Evolutionary conservation across 2,329 filamentous ascomycete genomes (phyloP).

Genomic region (Diaporthe humulicola): DNA sequence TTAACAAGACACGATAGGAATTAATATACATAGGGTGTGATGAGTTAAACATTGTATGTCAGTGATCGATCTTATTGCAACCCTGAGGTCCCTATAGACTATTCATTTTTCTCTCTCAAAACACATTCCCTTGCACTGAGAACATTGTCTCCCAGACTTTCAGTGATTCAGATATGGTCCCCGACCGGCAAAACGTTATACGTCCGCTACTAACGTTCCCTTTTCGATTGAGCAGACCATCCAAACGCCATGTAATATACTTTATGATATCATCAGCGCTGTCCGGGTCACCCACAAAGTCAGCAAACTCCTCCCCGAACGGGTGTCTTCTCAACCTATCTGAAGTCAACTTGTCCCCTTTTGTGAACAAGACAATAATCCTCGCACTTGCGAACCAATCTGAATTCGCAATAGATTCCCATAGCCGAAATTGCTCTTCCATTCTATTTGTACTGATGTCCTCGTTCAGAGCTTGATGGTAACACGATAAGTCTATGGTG

Average conservation of each 20-base stretch:
- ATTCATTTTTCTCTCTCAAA: too few species aligned
- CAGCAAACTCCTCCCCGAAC: not conserved
- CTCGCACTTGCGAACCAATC: not conserved
- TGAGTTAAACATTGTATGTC: too few species aligned
- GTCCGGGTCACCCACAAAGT: not conserved
- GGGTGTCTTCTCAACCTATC: not conserved
- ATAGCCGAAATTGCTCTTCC: not conserved
- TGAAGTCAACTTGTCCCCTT: slow-evolving; percentile 7
- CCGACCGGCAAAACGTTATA: slow-evolving; percentile 8
- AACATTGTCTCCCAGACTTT: not conserved
- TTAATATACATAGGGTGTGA: too few species aligned
- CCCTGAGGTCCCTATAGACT: too few species aligned
- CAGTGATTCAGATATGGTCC: not conserved
- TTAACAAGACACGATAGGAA: too few species aligned
- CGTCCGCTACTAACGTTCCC: not conserved
- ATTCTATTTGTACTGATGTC: not conserved
- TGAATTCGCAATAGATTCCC: not conserved
- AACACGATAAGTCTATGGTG: slow-evolving; percentile 16
- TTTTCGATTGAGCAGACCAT: not conserved
- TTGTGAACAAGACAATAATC: slow-evolving; percentile 6
- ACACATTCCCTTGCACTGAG: not conserved
- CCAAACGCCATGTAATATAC: not conserved
- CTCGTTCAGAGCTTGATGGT: not conserved
- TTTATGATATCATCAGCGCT: not conserved
- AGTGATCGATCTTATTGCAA: too few species aligned